These are phyloP conservation scores for Pseudocercospora vitis DNA, from an alignment of 2,329 filamentous ascomycete genomes.

Conservation along the genomic window DNA sequence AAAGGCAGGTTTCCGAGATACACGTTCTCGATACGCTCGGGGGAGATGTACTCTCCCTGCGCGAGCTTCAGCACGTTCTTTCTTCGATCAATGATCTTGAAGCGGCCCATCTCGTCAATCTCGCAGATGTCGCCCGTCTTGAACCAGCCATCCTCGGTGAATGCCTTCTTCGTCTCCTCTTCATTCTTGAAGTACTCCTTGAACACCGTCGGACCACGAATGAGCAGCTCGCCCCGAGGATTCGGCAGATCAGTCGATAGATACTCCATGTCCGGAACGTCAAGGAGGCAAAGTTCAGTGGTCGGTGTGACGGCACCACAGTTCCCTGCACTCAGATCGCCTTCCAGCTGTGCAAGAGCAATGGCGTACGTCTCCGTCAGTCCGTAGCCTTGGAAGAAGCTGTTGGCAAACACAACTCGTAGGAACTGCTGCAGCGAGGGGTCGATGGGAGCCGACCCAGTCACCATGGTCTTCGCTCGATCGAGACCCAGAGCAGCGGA, in stretches of 20 bases:
- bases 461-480: slow-evolving; percentile 70
- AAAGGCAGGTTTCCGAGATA: slow-evolving; percentile 79
- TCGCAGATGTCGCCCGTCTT: slow-evolving; percentile 88
- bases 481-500: slow-evolving; percentile 79
- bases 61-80: slow-evolving; percentile 99
- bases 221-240: slow-evolving; percentile 83
- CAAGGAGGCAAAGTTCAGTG: slow-evolving; percentile 76
- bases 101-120: slow-evolving; percentile 80
- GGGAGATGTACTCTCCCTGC: slow-evolving; percentile 97
- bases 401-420: slow-evolving; percentile 74
- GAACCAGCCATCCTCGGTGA: slow-evolving; percentile 94
- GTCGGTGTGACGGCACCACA: slow-evolving; percentile 71
- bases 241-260: slow-evolving; percentile 80
- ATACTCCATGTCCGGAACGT: slow-evolving; percentile 94
- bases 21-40: slow-evolving; percentile 94
- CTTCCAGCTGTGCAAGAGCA: slow-evolving; percentile 65
- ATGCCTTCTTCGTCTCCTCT: slow-evolving; percentile 77
- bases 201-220: slow-evolving; percentile 80
- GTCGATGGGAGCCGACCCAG: slow-evolving; percentile 87
- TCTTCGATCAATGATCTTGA: slow-evolving; percentile 91
- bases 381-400: slow-evolving; percentile 85
- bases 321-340: slow-evolving; percentile 75
- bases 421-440: slow-evolving; percentile 86
- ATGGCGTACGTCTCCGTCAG: slow-evolving; percentile 91
- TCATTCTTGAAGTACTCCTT: slow-evolving; percentile 85